Conservation (phyloP, 768 basidiomycete species). For the Phlegmacium glaucopus region DNA sequence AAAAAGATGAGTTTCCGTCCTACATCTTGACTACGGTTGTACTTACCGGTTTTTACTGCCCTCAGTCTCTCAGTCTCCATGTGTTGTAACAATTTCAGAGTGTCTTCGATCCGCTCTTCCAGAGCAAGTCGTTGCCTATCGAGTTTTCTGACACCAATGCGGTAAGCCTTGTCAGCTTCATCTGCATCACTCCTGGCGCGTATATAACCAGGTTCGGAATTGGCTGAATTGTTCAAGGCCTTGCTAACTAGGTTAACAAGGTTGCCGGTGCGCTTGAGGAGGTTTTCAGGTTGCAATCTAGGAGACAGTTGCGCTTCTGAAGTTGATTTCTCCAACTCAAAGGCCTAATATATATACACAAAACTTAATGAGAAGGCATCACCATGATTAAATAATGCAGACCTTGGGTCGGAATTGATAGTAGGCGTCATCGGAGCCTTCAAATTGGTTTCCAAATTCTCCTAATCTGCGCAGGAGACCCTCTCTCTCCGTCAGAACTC, state of each 20-base stretch:
- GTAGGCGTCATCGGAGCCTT: conserved; percentile 72
- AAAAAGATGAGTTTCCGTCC: background rate
- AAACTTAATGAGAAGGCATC: background rate
- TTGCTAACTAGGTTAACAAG: conserved; percentile 73
- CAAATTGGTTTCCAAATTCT: conserved; percentile 80
- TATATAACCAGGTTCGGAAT: conserved; percentile 65
- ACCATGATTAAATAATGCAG: conserved; percentile 8
- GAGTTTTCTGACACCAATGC: conserved; percentile 74
- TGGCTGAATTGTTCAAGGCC: conserved; percentile 51
- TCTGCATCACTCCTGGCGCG: conserved; percentile 75
- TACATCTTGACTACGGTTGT: background rate
- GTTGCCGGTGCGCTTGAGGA: conserved; percentile 67
- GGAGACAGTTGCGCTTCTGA: conserved; percentile 20
- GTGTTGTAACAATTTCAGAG: conserved; percentile 71
- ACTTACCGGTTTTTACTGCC: conserved; percentile 77
- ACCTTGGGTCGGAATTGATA: conserved; percentile 86
- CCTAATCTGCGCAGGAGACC: conserved; percentile 69
- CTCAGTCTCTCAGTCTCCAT: conserved; percentile 85
- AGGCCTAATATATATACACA: conserved; percentile 46
- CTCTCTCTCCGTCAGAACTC: conserved; percentile 58
- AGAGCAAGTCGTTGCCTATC: conserved; percentile 83
- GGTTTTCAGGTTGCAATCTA: conserved; percentile 40
- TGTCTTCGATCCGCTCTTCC: conserved; percentile 85
- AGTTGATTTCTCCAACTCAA: conserved; percentile 43
- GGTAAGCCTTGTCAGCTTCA: conserved; percentile 76